Conservation (phyloP, 1,139 yeast genomes). For the Lodderomyces margitis region DNA sequence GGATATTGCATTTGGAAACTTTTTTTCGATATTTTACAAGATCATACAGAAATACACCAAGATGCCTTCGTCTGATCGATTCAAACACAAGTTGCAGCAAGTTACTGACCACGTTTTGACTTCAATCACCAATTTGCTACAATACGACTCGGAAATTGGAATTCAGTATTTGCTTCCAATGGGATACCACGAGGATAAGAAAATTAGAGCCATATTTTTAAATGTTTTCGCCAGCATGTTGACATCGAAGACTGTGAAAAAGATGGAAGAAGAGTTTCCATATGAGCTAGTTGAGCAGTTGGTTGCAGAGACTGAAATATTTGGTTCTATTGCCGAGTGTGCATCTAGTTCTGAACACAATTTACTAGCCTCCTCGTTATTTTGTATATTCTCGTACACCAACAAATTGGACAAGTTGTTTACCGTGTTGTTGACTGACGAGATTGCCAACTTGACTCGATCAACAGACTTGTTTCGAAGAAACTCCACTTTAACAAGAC, state of each 20-base stretch:
- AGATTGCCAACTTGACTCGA: conserved; percentile 57
- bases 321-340: conserved; percentile 62
- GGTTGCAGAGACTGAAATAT: conserved; percentile 26
- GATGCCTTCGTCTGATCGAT: conserved; percentile 23
- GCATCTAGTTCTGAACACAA: conserved; percentile 54
- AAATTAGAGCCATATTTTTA: conserved; percentile 68
- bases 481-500: conserved; percentile 78
- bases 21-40: conserved; percentile 68
- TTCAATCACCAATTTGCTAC: conserved; percentile 66
- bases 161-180: conserved; percentile 73
- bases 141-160: conserved; percentile 76
- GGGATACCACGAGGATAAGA: conserved; percentile 68
- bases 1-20: conserved; percentile 65
- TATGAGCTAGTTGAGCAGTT: conserved; percentile 23
- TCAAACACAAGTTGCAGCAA: conserved; percentile 52
- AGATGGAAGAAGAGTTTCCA: conserved; percentile 26
- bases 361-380: conserved; percentile 63
- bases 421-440: conserved; percentile 56
- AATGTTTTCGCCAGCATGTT: conserved; percentile 72
- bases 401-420: conserved; percentile 56
- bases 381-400: conserved; percentile 58
- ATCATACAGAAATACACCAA: conserved; percentile 62
- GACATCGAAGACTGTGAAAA: conserved; percentile 35
- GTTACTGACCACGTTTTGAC: conserved; percentile 67
- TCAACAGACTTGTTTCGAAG: conserved; percentile 75